Conservation (phyloP, 2,329 filamentous ascomycete species). For the Bertia moriformis region DNA sequence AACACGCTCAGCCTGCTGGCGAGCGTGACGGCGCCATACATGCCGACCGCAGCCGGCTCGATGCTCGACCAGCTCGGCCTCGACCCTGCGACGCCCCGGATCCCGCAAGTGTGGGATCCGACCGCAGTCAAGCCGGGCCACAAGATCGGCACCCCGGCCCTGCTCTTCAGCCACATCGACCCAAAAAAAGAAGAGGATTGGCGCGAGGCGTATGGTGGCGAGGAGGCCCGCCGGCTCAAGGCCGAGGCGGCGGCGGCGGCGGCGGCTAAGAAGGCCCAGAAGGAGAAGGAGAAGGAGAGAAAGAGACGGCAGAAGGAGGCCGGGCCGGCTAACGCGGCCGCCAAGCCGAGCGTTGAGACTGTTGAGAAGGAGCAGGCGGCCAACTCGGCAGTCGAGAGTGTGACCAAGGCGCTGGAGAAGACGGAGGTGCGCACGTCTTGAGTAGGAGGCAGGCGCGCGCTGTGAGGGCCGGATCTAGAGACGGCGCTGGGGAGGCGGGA, state of each 20-base stretch:
- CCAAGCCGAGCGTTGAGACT: neutral
- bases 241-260: conserved; percentile 41
- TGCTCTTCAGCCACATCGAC: conserved; percentile 73
- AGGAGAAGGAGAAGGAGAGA: neutral
- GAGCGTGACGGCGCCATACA: conserved; percentile 66
- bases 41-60: conserved; percentile 61
- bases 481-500: too few relatives aligned
- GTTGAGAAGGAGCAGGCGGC: neutral
- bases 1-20: conserved; percentile 76
- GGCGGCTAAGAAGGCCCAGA: neutral
- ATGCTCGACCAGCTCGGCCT: conserved; percentile 66
- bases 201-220: conserved; percentile 60
- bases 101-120: conserved; percentile 51
- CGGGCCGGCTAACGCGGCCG: neutral
- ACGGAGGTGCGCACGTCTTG: neutral
- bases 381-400: neutral
- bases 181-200: conserved; percentile 71
- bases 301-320: neutral
- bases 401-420: neutral
- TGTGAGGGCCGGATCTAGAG: too few relatives aligned
- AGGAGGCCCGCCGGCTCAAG: conserved; percentile 50
- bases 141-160: conserved; percentile 64
- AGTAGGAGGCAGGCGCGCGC: too few relatives aligned
- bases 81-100: conserved; percentile 33
- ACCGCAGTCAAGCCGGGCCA: conserved; percentile 56